Conservation (phyloP, 1,139 yeast genomes). For the Geotrichum bryndzae region DNA sequence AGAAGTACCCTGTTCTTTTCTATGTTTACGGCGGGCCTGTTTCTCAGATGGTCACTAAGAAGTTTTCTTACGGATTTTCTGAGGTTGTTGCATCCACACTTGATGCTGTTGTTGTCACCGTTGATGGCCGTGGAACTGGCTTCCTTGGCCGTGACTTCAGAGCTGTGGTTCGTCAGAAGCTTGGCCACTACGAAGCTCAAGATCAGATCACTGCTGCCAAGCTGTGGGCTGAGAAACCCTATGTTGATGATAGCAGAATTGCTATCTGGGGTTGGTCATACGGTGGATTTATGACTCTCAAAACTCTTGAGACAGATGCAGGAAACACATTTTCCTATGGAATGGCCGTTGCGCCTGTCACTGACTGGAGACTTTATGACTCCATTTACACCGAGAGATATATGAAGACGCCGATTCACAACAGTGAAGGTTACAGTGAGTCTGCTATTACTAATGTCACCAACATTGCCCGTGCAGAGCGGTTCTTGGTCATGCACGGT, state of each 20-base stretch:
- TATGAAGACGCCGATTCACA: conserved; percentile 62
- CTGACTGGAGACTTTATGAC: conserved; percentile 75
- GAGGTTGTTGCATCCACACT: conserved; percentile 61
- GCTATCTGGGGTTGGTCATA: conserved; percentile 98
- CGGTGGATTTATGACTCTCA: conserved; percentile 76
- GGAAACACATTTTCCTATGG: conserved; percentile 69
- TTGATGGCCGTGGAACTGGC: conserved; percentile 95
- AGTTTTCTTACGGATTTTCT: conserved; percentile 57
- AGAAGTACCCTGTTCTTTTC: conserved; percentile 72
- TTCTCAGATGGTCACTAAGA: conserved; percentile 60
- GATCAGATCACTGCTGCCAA: conserved; percentile 68
- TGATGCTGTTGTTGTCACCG: conserved; percentile 68
- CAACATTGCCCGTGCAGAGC: conserved; percentile 47
- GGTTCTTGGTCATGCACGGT: conserved; percentile 88
- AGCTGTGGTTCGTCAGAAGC: conserved; percentile 56
- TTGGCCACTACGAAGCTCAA: conserved; percentile 85
- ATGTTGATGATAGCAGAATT: conserved; percentile 56
- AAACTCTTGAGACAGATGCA: conserved; percentile 64
- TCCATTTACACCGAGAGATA: conserved; percentile 86
- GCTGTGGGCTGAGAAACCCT: conserved; percentile 48
- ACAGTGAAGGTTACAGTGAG: conserved; percentile 47
- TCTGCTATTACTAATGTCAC: conserved; percentile 44
- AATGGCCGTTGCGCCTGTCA: conserved; percentile 86
- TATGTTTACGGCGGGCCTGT: conserved; percentile 95
- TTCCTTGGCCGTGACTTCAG: conserved; percentile 76